Evolutionary conservation across 148 eudicot genomes (phyloP).

Genomic region (Beta vulgaris): DNA sequence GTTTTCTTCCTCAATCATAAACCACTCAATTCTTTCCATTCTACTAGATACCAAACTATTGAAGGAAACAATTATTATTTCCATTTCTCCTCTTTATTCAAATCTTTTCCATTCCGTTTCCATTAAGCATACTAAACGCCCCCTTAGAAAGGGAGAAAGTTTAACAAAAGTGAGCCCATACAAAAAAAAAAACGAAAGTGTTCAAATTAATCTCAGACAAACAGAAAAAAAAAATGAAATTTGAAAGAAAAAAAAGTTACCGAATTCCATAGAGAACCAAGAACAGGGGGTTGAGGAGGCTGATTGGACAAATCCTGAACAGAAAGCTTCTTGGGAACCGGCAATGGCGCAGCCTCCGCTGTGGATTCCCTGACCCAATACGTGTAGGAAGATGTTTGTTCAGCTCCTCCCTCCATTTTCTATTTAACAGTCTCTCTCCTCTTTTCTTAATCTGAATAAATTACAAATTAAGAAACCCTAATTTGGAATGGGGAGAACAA

Average conservation of each 20-base stretch:
- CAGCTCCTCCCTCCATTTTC: conserved; percentile 31
- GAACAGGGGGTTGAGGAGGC: conserved; percentile 40
- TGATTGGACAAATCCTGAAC: conserved; percentile 30
- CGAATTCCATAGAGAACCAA: conserved; percentile 91
- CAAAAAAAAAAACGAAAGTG: not conserved
- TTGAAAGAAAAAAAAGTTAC: conserved; percentile 20
- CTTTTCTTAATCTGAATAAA: not conserved
- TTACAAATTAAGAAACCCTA: conserved; percentile 3
- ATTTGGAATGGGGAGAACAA: not conserved
- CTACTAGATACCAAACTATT: too few species aligned
- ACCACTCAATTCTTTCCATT: too few species aligned
- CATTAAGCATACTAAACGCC: too few species aligned
- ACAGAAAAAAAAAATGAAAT: not conserved
- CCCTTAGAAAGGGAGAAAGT: too few species aligned
- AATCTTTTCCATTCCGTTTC: too few species aligned
- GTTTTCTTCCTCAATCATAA: too few species aligned
- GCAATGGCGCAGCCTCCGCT: conserved; percentile 76
- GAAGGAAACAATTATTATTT: too few species aligned
- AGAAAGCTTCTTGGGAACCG: conserved; percentile 69
- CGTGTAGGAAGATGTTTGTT: conserved; percentile 55
- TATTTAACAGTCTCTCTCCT: not conserved
- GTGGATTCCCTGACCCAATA: conserved; percentile 75
- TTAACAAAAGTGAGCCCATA: too few species aligned
- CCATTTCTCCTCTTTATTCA: too few species aligned
- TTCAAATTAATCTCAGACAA: too few species aligned